A percentile compares a stretch with the other conserved stretches of the same genome.
These are phyloP conservation scores for Pythium plurisporium DNA, from an alignment of 352 stramenopile species.

Conservation along the genomic window DNA sequence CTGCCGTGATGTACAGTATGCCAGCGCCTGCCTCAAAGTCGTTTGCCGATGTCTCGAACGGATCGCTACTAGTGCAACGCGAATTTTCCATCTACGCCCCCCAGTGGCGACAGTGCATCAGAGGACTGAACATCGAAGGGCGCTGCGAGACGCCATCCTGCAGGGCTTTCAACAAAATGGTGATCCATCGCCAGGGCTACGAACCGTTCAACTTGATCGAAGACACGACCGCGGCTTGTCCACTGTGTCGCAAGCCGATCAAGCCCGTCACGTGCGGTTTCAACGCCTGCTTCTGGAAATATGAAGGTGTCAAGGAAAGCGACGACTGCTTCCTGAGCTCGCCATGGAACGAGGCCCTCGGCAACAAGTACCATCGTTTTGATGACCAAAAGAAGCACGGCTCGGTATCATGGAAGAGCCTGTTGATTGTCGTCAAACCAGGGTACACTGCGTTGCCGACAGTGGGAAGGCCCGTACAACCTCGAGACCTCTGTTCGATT, in stretches of 20 bases:
- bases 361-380: neutral
- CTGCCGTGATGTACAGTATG: too few relatives aligned
- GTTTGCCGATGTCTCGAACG: constrained; percentile 25
- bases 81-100: constrained; percentile 13
- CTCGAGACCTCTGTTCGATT: too few relatives aligned
- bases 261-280: neutral
- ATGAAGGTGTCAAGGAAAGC: neutral
- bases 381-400: neutral
- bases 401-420: neutral
- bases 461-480: too few relatives aligned
- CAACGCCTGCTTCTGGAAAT: constrained; percentile 2
- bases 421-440: neutral
- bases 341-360: neutral
- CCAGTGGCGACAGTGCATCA: constrained; percentile 6
- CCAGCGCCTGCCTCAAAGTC: constrained; percentile 6
- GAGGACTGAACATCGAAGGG: constrained; percentile 34
- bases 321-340: neutral
- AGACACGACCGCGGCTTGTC: constrained; percentile 15
- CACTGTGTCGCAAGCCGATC: constrained; percentile 6
- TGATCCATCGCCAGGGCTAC: constrained; percentile 21
- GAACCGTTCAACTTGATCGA: constrained; percentile 22
- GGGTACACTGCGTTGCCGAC: neutral
- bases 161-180: constrained; percentile 18
- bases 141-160: constrained; percentile 15
- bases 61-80: constrained; percentile 8